Base-by-base conservation (phyloP, 1,139 yeast species). In the Saccharomycopsis phalli region DNA sequence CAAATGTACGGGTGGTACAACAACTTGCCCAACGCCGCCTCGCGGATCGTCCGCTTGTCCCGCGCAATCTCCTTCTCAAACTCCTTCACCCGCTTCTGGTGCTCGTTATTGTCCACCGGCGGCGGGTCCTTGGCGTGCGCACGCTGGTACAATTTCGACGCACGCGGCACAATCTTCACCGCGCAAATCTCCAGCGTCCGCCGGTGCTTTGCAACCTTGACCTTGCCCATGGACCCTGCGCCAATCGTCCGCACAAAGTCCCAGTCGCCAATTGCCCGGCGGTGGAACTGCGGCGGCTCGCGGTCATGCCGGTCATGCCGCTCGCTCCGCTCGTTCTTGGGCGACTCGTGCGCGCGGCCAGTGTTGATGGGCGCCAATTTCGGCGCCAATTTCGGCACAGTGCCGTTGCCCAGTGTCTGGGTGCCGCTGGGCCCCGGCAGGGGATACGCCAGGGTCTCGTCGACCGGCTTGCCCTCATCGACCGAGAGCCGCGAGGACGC, bases 181-280 rank as follows among this genome's bases (percentile, higher is more conserved):
- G 91, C 97, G 61, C 95, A 87, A 21, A 82, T 68, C 56, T 87
- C 95, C 41, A 74, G 74, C 1, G 95, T 84, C 31, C 76, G 59
- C 49, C 82, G 74, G 62, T 88, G 95, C 53, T 76, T 81, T 2
- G 97, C 97, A 36, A 91, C 67, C 60, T 93, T 93, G 39, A 91
- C 99, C 59, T 91, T 94, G 44, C 99, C 99, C 98, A 93, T 91
- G 1, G 95, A 84, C 3, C 99, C 98, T 3, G 97, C 95, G 38
- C 99, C 99, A 37, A 91, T 84, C 1, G 96, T 87, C 58, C 87
- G 87, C 46, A 86, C 72, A 52, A 91, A 88, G 53, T 84, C 94
- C 98, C 98, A 91, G 51, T 93, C 96, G 14, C 98, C 99, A 42
- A 91, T 81, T 4, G 95, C 73, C 48, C 81, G 80, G 50, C 97